Base-by-base conservation (phyloP, 176 grass and related monocot genomes). In the Carex parvula region DNA sequence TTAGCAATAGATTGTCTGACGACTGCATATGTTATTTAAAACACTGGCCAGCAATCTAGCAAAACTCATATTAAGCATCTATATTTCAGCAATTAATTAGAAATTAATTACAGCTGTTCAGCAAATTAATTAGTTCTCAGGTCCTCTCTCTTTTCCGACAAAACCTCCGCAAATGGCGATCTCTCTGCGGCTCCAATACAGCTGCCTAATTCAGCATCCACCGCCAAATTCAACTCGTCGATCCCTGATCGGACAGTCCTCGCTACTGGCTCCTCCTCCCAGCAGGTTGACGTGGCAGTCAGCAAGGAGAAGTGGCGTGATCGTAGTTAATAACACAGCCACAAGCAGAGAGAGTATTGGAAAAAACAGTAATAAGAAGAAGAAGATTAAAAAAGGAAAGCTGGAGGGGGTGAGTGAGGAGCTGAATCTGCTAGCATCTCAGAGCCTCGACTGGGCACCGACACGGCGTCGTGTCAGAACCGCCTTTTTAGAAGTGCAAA, bases 371-470 rank as follows among this genome's bases (percentile, higher is more conserved):
- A 32, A 13, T 0, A 53, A 24, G 69, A 77, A 59, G 39, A 76
- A 77, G 54, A 73, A 70, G 53, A 42, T 6, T 9, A 57, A 52
- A 16, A 69, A 64, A 80, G 77, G 24, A 63, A 26, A 58, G 62
- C 84, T 94, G 83, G 94, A 94, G 87, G 92, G 94, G 18, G 87
- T 90, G 58, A 84, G 90, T 65, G 92, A 91, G 64, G 92, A 94
- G 85, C 88, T 97, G 18, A 92, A 87, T 86, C 74, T 86, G 4
- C 61, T 88, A 8, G 94, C 94, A 15, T 81, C 90, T 50, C 81
- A 94, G 92, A 82, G 87, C 81, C 84, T 94, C 22, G 94, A 94
- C 89, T 92, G 92, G 90, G 94, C 94, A 9, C 92, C 94, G 32
- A 85, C 92, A 41, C 94, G 94, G 21, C 85, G 94, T 1, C 88